These are phyloP conservation scores for Austropuccinia psidii DNA, from an alignment of 1,284 basidiomycete species.

Conservation along the genomic window DNA sequence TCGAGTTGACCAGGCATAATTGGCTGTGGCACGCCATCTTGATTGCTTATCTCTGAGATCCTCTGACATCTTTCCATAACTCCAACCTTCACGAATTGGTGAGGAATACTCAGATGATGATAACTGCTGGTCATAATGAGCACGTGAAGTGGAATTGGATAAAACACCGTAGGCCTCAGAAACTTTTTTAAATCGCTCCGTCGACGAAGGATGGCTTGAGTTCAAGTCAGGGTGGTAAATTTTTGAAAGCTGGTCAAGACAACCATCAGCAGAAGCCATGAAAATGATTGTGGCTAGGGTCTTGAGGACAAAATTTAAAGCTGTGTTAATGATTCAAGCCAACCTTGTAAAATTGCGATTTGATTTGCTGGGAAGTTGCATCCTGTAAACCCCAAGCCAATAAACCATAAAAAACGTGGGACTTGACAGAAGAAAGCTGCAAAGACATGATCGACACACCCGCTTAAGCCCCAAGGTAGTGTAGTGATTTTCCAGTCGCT, in stretches of 20 bases:
- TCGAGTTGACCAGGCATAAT: slow-evolving; percentile 23
- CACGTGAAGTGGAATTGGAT: background rate
- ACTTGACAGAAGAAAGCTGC: background rate
- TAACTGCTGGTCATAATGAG: background rate
- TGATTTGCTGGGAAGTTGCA: slow-evolving; percentile 1
- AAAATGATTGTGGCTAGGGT: background rate
- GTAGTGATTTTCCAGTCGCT: slow-evolving; percentile 6
- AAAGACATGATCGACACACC: background rate
- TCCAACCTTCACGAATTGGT: background rate
- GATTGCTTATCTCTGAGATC: background rate
- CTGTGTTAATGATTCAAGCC: no score
- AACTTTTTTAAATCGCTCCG: slow-evolving; percentile 6
- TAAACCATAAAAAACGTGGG: background rate
- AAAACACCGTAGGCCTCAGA: slow-evolving; percentile 25
- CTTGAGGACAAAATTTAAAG: background rate
- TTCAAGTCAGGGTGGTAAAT: slow-evolving; percentile 23
- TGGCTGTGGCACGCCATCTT: slow-evolving; percentile 4
- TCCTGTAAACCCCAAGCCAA: background rate
- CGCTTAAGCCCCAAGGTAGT: slow-evolving; percentile 1
- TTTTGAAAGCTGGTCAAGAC: background rate
- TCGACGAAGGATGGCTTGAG: background rate
- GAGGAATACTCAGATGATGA: background rate
- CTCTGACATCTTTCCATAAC: background rate
- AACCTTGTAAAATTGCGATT: slow-evolving; percentile 20
- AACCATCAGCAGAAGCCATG: background rate